Evolutionary conservation across 768 basidiomycete species (phyloP), one percentile per base, ranked within the genome.

Genomic region (Tricholomella constricta): DNA sequence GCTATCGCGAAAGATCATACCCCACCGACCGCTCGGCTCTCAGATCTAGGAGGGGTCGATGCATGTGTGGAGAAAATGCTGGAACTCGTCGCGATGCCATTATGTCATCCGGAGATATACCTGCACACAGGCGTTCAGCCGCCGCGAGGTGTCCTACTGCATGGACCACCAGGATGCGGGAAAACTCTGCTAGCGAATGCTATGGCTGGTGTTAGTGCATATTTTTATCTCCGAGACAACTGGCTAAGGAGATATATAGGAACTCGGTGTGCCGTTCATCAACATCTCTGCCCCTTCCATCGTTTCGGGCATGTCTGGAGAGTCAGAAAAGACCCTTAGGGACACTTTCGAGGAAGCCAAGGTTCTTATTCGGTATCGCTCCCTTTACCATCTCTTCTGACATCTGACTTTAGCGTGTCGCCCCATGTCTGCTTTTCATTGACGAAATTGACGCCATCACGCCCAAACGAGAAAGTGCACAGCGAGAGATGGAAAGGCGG

Each of bases 361-460:
- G 74, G 94, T 93, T 26, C 4, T 25, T 27, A n/a, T 15, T 26
- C 7, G 1, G 10, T 17, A 11, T 26, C 2, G 12, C 14, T 1
- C 6, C 5, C 23, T 36, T 34, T 47, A 7, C n/a, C 26, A 15
- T 17, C 32, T 25, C 9, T 41, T 48, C 41, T 49, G 31, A 46
- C 9, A 41, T 51, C 34, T n/a, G 7, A 2, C 20, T 35, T 19
- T 60, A 95, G 92, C 84, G 88, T 54, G 78, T 90, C 6, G 94
- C 97, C 0, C 97, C 95, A 0, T 97, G 94, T 63, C 75, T 99
- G 1, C 70, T 99, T 8, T 98, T 98, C 72, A 91, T 99, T 38
- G 96, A 99, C 67, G 97, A 98, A 67, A 97, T 98, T 17, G 95
- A 98, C 63, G 93, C 95, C 6, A 95, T 99, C 56, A 98, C 95